Evolutionary conservation across 768 basidiomycete genomes (phyloP).

Genomic region (Podaxis sp.): DNA sequence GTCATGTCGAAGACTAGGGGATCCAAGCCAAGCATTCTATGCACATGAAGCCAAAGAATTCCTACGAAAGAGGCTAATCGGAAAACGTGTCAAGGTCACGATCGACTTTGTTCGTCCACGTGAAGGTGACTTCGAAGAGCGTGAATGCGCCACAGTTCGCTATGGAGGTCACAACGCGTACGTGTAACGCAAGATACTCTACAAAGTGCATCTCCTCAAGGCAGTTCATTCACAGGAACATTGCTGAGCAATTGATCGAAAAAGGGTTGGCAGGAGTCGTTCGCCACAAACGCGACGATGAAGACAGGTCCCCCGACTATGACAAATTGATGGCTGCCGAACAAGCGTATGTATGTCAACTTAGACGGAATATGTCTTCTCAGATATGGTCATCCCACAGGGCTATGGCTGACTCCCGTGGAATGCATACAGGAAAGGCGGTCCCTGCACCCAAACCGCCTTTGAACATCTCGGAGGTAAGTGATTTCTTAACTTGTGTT

Average conservation of each 20-base stretch:
- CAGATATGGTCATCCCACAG: constrained; percentile 30
- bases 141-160: constrained; percentile 87
- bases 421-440: constrained; percentile 93
- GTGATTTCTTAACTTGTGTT: neutral
- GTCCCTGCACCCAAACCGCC: constrained; percentile 73
- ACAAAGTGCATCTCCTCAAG: neutral
- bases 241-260: constrained; percentile 91
- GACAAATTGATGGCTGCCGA: constrained; percentile 96
- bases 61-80: constrained; percentile 86
- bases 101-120: constrained; percentile 89
- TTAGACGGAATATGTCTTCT: neutral
- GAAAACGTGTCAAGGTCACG: constrained; percentile 77
- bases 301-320: constrained; percentile 92
- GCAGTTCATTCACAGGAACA: constrained; percentile 49
- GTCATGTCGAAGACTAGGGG: constrained; percentile 54
- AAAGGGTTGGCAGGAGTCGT: constrained; percentile 88
- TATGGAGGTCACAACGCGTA: constrained; percentile 80
- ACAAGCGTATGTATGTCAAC: constrained; percentile 58
- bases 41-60: constrained; percentile 93
- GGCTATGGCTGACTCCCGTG: constrained; percentile 71
- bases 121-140: constrained; percentile 92
- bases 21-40: constrained; percentile 82
- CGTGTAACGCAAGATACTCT: constrained; percentile 23
- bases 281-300: constrained; percentile 91
- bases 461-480: constrained; percentile 88